Evolutionary conservation across 495 filamentous ascomycete species (phyloP).

Genomic region (Achaetomiella virescens): DNA sequence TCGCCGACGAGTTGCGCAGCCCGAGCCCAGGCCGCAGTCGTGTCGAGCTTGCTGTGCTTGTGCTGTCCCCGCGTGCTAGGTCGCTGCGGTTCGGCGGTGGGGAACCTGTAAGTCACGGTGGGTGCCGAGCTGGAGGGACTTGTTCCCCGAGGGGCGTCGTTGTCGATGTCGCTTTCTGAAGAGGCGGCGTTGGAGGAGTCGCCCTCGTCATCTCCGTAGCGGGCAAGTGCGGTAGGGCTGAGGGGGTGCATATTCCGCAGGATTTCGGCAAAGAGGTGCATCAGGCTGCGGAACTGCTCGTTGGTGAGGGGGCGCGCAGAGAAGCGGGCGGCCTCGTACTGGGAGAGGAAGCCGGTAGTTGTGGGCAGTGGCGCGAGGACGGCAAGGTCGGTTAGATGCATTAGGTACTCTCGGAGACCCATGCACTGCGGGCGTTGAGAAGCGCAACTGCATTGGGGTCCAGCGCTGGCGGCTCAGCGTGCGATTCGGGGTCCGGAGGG

Average conservation of each 20-base stretch:
- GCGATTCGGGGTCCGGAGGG: slow-evolving; percentile 51
- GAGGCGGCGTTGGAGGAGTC: slow-evolving; percentile 26
- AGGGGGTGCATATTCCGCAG: slow-evolving; percentile 67
- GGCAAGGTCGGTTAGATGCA: slow-evolving; percentile 58
- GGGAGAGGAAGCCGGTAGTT: slow-evolving; percentile 57
- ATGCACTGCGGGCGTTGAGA: slow-evolving; percentile 62
- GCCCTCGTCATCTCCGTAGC: slow-evolving; percentile 32
- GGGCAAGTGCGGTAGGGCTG: slow-evolving; percentile 40
- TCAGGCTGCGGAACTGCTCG: slow-evolving; percentile 67
- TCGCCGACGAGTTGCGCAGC: slow-evolving; percentile 32
- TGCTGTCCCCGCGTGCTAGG: slow-evolving; percentile 16
- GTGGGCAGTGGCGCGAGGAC: slow-evolving; percentile 55
- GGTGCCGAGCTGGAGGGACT: slow-evolving; percentile 30
- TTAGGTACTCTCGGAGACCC: slow-evolving; percentile 76
- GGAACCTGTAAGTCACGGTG: slow-evolving; percentile 9
- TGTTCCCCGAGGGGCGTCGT: slow-evolving; percentile 31
- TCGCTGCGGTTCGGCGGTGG: background rate
- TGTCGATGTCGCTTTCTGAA: slow-evolving; percentile 45
- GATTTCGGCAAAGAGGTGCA: slow-evolving; percentile 82
- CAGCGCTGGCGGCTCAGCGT: slow-evolving; percentile 34
- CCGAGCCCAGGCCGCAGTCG: slow-evolving; percentile 13
- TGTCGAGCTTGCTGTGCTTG: slow-evolving; percentile 25
- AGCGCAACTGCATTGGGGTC: slow-evolving; percentile 59
- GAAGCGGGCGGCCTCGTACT: slow-evolving; percentile 83
- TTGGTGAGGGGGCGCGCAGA: slow-evolving; percentile 53